Evolutionary conservation across 192 early-diverging fungal species (phyloP), one percentile per base, ranked within the genome.

Genomic region (Fimicolochytrium jonesii): DNA sequence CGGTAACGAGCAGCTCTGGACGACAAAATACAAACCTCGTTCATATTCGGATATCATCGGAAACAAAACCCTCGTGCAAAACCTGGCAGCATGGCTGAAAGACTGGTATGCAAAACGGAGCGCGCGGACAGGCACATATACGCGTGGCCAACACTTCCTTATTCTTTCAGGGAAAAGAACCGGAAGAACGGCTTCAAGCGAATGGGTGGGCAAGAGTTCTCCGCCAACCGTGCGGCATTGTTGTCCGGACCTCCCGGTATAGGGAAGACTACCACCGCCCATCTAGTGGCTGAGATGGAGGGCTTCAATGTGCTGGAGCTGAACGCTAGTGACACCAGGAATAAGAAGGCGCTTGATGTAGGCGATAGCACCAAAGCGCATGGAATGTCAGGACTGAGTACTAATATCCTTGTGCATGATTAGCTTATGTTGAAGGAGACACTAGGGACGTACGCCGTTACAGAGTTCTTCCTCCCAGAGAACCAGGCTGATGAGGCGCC

Each of bases 241-340:
- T 77, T 99, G 2, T 92, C 92, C 32, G 97, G 97, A 2, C 90
- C 94, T 2, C 97, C 97, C 4, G 97, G 97, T 0, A 92, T 99
- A 35, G 97, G 97, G 39, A 99, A 99, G 70, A 98, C 95, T 5
- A 97, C 97, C 0, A 79, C 92, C 0, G 97, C 94, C 2, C 91
- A 94, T 70, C 63, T 99, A n/a, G 87, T 90, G 6, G 90, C 87
- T 17, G 77, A 87, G 17, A 55, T 75, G 10, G 82, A 90, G 26
- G 94, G 92, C 0, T 97, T 86, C 51, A 86, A 90, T 6, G 78
- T 88, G 10, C 70, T 94, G 4, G 97, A 99, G 77, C 93, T 96
- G 45, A 99, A 99, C 67, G 97, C 97, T 22, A 96, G 93, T 66
- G 97, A 99, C 69, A 85, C 86, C 4, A 84, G 97, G 37, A 94